Evolutionary conservation across 805 yeast genomes (phyloP).

Genomic region (Kluyveromyces siamensis): DNA sequence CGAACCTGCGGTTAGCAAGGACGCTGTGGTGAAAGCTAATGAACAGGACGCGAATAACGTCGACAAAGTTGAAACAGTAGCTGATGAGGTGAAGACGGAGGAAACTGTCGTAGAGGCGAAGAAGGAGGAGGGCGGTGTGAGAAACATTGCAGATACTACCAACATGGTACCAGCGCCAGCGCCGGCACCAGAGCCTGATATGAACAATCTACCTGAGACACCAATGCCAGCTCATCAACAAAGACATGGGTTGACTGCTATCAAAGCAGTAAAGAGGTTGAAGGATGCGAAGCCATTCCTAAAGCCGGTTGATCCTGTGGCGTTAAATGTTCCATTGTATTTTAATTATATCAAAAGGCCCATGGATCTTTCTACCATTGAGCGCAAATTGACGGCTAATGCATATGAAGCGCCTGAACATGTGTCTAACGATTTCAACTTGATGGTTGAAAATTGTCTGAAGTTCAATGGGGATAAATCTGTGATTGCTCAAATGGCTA

Average conservation of each 20-base stretch:
- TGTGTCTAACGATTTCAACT: conserved; percentile 67
- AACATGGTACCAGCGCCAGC: conserved; percentile 53
- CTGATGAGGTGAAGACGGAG: conserved; percentile 12
- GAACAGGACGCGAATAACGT: conserved; percentile 10
- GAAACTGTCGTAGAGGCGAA: conserved; percentile 6
- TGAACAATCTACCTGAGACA: conserved; percentile 51
- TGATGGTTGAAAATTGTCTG: conserved; percentile 76
- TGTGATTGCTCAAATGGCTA: conserved; percentile 84
- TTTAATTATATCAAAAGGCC: conserved; percentile 77
- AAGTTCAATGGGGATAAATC: conserved; percentile 80
- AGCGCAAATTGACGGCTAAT: conserved; percentile 58
- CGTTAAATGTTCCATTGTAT: conserved; percentile 84
- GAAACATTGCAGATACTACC: conserved; percentile 3
- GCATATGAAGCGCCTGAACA: conserved; percentile 67
- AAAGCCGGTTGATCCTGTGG: conserved; percentile 82
- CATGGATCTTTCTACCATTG: conserved; percentile 91
- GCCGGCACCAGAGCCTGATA: conserved; percentile 66
- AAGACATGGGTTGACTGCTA: conserved; percentile 65
- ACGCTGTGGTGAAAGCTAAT: conserved; percentile 6
- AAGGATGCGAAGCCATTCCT: conserved; percentile 90
- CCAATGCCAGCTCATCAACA: conserved; percentile 81
- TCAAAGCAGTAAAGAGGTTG: conserved; percentile 80
- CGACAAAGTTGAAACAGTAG: conserved; percentile 16
- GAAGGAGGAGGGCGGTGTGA: conserved; percentile 6
- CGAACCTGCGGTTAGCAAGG: conserved; percentile 3